Evolutionary conservation across 306 rosid genomes (phyloP).

Genomic region (Quercus suber): DNA sequence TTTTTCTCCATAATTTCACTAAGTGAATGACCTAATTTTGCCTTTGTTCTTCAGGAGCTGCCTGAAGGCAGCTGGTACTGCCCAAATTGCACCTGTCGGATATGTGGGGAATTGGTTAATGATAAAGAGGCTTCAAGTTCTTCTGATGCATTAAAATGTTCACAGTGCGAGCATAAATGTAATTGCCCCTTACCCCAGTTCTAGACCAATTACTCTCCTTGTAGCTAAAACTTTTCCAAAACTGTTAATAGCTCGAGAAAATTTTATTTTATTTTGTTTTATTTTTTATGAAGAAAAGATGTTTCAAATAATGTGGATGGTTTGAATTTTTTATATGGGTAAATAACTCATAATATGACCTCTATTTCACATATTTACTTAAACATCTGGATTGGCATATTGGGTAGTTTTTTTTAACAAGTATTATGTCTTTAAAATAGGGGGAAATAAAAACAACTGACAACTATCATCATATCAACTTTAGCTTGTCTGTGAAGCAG

Average conservation of each 20-base stretch:
- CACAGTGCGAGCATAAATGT: slow-evolving; percentile 94
- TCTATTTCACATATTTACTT: not conserved
- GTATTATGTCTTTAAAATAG: not conserved
- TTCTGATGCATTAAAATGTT: slow-evolving; percentile 65
- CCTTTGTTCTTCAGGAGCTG: slow-evolving; percentile 64
- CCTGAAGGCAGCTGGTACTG: slow-evolving; percentile 98
- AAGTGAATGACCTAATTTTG: slow-evolving; percentile 20
- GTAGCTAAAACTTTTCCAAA: slow-evolving; percentile 17
- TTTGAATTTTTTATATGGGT: not conserved
- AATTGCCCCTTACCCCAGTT: slow-evolving; percentile 26
- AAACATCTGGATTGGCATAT: not conserved
- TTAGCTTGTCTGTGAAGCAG: not conserved
- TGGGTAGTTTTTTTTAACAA: not conserved
- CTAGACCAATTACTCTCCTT: slow-evolving; percentile 5
- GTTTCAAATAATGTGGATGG: not conserved
- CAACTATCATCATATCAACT: not conserved
- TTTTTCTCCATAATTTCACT: slow-evolving; percentile 10
- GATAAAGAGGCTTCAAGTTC: slow-evolving; percentile 58
- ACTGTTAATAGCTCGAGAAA: slow-evolving; percentile 8
- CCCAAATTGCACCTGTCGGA: slow-evolving; percentile 77
- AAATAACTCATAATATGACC: not conserved
- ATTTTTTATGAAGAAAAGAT: not conserved
- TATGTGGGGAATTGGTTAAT: slow-evolving; percentile 72
- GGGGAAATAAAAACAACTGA: not conserved
- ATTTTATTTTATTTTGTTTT: not conserved